These are phyloP conservation scores for Tephrocybe sp. DNA, from an alignment of 768 basidiomycete genomes.

Conservation along the genomic window DNA sequence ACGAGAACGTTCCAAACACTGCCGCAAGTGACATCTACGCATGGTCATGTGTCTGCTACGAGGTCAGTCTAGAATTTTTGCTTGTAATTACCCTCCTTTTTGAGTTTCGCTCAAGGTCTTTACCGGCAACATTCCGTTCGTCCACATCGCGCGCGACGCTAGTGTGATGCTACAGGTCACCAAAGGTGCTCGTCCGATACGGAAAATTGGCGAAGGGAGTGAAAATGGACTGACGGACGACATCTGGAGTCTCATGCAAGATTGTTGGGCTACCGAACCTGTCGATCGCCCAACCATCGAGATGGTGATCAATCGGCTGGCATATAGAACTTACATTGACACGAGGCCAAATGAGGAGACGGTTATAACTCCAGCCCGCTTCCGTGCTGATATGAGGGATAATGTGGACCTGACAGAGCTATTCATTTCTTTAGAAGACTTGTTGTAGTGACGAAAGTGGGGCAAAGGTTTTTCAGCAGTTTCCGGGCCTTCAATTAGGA, in stretches of 20 bases:
- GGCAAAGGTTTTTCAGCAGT: too few relatives aligned
- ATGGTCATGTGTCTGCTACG: slow-evolving; percentile 24
- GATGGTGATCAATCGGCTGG: neutral
- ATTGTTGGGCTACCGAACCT: neutral
- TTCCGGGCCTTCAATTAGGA: too few relatives aligned
- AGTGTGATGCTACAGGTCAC: neutral
- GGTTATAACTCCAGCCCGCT: too few relatives aligned
- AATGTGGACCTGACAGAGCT: too few relatives aligned
- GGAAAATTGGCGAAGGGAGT: neutral
- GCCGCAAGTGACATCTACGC: slow-evolving; percentile 26
- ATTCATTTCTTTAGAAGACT: too few relatives aligned
- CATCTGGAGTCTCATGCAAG: neutral
- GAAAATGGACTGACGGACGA: neutral
- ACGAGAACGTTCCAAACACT: slow-evolving; percentile 3
- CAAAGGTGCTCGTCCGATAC: neutral
- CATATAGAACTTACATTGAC: neutral
- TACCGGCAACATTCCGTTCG: neutral
- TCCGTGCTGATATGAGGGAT: too few relatives aligned
- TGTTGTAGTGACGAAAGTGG: too few relatives aligned
- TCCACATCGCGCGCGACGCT: neutral
- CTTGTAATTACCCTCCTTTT: neutral
- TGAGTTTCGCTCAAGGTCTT: neutral
- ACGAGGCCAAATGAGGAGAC: too few relatives aligned
- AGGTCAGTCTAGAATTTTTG: slow-evolving; percentile 13
- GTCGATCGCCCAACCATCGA: neutral